Base-by-base conservation (phyloP, 192 early-diverging fungal genomes). In the Coemansia sp. region DNA sequence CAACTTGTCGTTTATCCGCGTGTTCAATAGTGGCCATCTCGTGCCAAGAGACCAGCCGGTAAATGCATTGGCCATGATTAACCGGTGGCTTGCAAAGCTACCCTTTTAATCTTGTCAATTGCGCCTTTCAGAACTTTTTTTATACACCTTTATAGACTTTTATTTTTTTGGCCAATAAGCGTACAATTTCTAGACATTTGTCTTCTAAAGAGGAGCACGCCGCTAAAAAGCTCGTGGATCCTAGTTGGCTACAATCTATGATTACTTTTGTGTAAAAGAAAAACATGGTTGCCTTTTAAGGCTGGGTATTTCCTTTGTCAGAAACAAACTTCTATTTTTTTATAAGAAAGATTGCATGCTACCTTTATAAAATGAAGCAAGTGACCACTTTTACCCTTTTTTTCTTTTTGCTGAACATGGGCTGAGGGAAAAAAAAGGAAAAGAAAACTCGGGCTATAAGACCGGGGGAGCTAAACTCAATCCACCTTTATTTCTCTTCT, bases 1-100 rank as follows among this genome's bases (percentile, higher is more conserved):
- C 43, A 81, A 79, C 22, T 87, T 97, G 53, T 88, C 94, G 13
- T 99, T 93, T 86, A 75, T 99, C 65, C 87, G 91, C 27, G 87
- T 95, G 7, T 95, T 87, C 72, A 89, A 90, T 62, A 93, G 92
- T 43, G 95, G 97, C 6, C 93, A 95, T 66, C 94, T 95, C 90
- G 89, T 90, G 10, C 94, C 96, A 18, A 91, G 92, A 72, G 95
- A 96, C 81, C 92, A 95, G 87, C 93, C 94, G 63, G 85, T 80
- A 39, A 81, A 87, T 52, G 86, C 89, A 29, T 73, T 91, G 46
- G 92, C 92, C 67, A 91, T 98, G 87, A 86, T 98, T 72, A 93
- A 92, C 83, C 80, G 75, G 61, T 98, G 95, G 94, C 69, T 95
- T 9, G 11, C 22, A 15, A 60, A 60, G 57, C 13, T 5, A 8